Conservation (phyloP, 2,329 filamentous ascomycete species). For the Cordyceps tenuipes region DNA sequence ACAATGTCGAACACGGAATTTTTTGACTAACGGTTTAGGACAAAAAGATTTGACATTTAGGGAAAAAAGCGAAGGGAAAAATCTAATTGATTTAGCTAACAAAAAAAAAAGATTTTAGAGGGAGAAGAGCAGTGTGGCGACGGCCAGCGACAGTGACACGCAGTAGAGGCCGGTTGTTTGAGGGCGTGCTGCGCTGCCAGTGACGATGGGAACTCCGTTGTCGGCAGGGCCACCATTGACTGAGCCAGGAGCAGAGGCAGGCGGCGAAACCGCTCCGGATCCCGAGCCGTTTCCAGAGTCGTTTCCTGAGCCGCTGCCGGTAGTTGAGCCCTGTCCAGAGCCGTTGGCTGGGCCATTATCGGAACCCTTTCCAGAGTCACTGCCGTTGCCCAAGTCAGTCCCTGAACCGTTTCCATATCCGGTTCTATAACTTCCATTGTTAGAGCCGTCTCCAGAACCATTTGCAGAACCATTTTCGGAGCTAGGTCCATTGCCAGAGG, state of each 20-base stretch:
- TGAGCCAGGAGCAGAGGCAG: background rate
- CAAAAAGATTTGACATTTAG: background rate
- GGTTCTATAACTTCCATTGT: background rate
- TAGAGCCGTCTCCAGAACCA: background rate
- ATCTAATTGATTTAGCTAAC: background rate
- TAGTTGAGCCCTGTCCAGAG: too few relatives aligned
- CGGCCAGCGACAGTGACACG: background rate
- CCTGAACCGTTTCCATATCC: background rate
- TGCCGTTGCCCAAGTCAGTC: background rate
- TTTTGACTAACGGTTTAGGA: background rate
- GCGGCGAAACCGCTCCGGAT: background rate
- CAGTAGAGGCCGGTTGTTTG: background rate
- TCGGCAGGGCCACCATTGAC: background rate
- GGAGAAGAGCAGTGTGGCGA: background rate
- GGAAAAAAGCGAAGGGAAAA: background rate
- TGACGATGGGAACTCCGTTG: background rate
- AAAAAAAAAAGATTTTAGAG: background rate
- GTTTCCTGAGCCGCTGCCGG: too few relatives aligned
- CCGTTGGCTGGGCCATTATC: too few relatives aligned
- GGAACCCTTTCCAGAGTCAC: too few relatives aligned
- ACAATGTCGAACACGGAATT: too few relatives aligned
- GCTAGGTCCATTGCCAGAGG: background rate
- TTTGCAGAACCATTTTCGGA: background rate
- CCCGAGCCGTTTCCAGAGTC: too few relatives aligned
- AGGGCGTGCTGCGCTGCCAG: background rate